Base-by-base conservation (phyloP, 1,284 basidiomycete species). In the Trichosporon coremiiforme region DNA sequence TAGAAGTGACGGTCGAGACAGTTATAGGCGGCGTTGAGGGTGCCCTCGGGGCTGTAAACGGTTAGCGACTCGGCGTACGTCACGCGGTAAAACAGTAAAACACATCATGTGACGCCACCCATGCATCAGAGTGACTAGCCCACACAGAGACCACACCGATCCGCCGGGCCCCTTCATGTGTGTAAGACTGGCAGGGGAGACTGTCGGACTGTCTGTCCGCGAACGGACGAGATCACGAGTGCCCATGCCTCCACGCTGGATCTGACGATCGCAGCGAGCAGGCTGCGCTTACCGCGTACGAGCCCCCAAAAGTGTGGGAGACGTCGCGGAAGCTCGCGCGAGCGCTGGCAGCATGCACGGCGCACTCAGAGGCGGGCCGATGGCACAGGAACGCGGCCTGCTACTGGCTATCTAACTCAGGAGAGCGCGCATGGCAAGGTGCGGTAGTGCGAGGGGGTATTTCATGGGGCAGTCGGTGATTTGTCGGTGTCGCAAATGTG, bases 1-100 rank as follows among this genome's bases (percentile, higher is more conserved):
- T 92, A 94, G 45, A 93, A 82, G 74, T 83, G 82, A 74, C 97
- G 89, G 84, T 99, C 97, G 70, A 99, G 92, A 80, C 94, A 97
- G 86, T 99, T 99, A 88, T 99, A 99, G 9, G 93, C 90, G 2
- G 92, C 96, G 80, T 95, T 95, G 73, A 95, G 85, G 6, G 86
- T 90, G 60, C 93, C 93, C 79, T 95, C 92, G 29, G 91, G 91
- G 87, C 83, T 84, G 74, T 29, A 35, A 45, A 45, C 41, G 31
- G 62, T 64, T 60, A 60, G 57, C 57, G 57, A 60, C 31, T 60
- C 29, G 20, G 29, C 15, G 57, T 22, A 53, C 47, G 47, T 45
- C 41, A 45, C 41, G 12, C n/a, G n/a, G n/a, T n/a, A n/a, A n/a
- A n/a, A n/a, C 15, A 2, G 41, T 3, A 7, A 45, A 45, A 45